These are phyloP conservation scores for Cytospora mali DNA, from an alignment of 2,329 filamentous ascomycete genomes.

Conservation along the genomic window DNA sequence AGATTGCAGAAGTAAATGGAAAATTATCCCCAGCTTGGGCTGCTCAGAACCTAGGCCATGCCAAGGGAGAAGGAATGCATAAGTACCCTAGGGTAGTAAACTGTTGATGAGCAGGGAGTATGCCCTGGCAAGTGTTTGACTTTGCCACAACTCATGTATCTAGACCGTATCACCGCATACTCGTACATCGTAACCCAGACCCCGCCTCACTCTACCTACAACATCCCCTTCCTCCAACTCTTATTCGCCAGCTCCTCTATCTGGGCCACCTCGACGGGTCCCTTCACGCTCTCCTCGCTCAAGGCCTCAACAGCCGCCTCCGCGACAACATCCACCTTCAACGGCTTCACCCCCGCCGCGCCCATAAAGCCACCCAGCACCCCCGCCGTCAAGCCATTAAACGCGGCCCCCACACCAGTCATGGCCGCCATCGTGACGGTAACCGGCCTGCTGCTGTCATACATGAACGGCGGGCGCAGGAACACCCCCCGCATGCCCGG, in stretches of 20 bases:
- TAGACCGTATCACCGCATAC: neutral
- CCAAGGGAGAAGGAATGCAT: too few relatives aligned
- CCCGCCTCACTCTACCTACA: conserved; percentile 50
- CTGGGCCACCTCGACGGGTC: conserved; percentile 74
- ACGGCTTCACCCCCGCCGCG: conserved; percentile 78
- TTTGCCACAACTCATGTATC: neutral
- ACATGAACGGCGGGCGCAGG: conserved; percentile 84
- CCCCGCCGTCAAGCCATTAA: conserved; percentile 78
- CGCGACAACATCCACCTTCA: conserved; percentile 85
- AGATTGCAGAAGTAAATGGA: neutral
- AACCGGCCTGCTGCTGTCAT: conserved; percentile 77
- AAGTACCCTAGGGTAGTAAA: too few relatives aligned
- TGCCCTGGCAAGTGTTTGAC: neutral
- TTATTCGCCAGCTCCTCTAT: conserved; percentile 81
- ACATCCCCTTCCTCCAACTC: conserved; percentile 88
- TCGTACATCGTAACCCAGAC: conserved; percentile 5
- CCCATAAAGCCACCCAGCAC: conserved; percentile 78
- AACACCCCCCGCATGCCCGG: conserved; percentile 79
- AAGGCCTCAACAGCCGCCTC: conserved; percentile 89
- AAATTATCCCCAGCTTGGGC: neutral
- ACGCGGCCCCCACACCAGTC: conserved; percentile 71
- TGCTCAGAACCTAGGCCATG: neutral
- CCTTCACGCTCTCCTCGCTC: conserved; percentile 70
- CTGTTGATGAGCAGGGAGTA: neutral
- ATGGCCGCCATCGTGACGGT: conserved; percentile 84